Percentiles rank a stretch among this genome's conserved stretches.
phyloP scores from a whole-genome alignment of 495 filamentous ascomycete species.

The Aspergillus haitiensis region DNA sequence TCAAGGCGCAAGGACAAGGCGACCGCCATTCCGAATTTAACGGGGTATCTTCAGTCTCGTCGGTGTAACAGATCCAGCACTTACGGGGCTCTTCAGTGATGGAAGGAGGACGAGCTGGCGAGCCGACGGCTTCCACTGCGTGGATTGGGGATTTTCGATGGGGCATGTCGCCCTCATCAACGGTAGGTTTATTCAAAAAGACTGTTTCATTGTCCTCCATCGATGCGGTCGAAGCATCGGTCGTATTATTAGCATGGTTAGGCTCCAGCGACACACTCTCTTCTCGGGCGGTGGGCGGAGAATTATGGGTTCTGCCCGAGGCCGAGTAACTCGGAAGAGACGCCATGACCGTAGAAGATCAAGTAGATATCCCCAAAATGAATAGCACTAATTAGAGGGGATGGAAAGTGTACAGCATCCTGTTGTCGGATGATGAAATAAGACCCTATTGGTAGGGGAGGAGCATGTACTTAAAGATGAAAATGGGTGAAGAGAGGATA shows the following conservation, averaged over 20 bases:
- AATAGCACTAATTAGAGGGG: conserved; percentile 10
- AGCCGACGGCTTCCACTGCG: conserved; percentile 20
- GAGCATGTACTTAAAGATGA: conserved; percentile 1
- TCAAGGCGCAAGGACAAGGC: conserved; percentile 84
- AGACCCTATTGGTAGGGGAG: not conserved
- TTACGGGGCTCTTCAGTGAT: conserved; percentile 55
- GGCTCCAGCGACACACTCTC: conserved; percentile 15
- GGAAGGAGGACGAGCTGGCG: conserved; percentile 4
- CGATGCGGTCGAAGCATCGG: conserved; percentile 20
- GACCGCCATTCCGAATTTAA: conserved; percentile 74
- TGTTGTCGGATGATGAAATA: conserved; percentile 11
- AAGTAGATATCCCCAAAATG: not conserved
- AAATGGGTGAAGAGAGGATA: not conserved
- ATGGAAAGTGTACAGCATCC: conserved; percentile 15
- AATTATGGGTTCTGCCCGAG: conserved; percentile 33
- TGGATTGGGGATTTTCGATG: conserved; percentile 22
- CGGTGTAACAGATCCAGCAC: conserved; percentile 93
- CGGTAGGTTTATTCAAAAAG: conserved; percentile 40
- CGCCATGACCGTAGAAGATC: conserved; percentile 33
- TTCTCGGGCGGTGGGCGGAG: conserved; percentile 28
- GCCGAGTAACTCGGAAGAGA: conserved; percentile 40
- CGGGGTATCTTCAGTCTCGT: conserved; percentile 73
- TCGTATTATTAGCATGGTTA: not conserved
- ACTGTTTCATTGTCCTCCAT: conserved; percentile 45
- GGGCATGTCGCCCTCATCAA: conserved; percentile 17